Conservation (phyloP, 352 stramenopile species). For the Saprolegnia diclina region DNA sequence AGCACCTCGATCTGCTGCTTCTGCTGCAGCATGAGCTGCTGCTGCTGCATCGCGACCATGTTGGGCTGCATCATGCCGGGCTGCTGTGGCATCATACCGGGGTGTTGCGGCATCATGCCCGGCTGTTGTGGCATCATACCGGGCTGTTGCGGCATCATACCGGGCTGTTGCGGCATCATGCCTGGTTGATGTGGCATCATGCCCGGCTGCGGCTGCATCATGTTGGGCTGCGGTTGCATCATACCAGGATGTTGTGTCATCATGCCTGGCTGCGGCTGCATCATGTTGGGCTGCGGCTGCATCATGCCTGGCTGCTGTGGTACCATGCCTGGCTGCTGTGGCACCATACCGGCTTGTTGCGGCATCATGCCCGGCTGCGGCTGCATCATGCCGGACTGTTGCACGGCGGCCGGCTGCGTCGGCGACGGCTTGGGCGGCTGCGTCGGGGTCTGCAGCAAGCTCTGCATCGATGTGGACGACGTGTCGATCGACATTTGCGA, state of each 20-base stretch:
- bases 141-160: neutral
- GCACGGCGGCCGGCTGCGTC: neutral
- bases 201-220: no score
- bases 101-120: neutral
- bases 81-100: neutral
- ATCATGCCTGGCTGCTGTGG: neutral
- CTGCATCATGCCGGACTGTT: neutral
- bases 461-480: neutral
- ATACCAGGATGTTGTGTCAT: no score
- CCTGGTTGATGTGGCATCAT: neutral
- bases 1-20: constrained; percentile 67
- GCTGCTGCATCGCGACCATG: no score
- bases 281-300: no score
- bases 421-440: no score
- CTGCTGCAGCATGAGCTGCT: constrained; percentile 29
- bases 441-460: neutral
- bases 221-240: no score
- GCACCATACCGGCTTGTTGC: neutral
- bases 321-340: neutral
- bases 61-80: no score
- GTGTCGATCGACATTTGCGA: neutral
- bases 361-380: neutral
- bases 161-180: neutral
- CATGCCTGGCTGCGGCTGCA: no score
- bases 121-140: neutral